These are phyloP conservation scores for Neurospora tetrasperma DNA, from an alignment of 495 filamentous ascomycete species.

Conservation along the genomic window DNA sequence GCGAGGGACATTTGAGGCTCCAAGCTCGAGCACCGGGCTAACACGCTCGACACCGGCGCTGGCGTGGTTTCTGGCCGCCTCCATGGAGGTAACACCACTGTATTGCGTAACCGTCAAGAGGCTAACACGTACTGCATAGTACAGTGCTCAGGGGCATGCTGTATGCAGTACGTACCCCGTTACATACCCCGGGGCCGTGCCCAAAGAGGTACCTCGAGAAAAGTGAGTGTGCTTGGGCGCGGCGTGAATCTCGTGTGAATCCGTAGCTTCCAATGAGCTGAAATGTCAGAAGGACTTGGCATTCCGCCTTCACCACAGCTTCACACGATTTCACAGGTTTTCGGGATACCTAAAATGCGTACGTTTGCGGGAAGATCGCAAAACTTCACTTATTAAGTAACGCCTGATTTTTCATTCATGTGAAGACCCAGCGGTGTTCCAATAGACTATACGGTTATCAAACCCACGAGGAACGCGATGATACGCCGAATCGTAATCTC, in stretches of 20 bases:
- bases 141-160: neutral
- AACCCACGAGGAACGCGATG: neutral
- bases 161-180: neutral
- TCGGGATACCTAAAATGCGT: neutral
- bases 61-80: neutral
- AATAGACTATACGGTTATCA: neutral
- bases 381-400: neutral
- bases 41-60: neutral
- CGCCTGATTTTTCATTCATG: neutral
- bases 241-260: neutral
- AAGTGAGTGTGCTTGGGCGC: neutral
- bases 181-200: neutral
- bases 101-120: neutral
- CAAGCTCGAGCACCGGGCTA: neutral
- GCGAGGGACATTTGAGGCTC: neutral
- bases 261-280: neutral
- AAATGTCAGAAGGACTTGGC: neutral
- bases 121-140: neutral
- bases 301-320: neutral
- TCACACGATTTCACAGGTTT: neutral
- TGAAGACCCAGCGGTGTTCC: neutral
- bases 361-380: neutral
- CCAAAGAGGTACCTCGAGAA: neutral
- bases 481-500: neutral
- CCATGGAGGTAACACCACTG: neutral